Percentiles rank a stretch among this genome's conserved stretches.
These are phyloP conservation scores for Ophiostoma montium DNA, from an alignment of 2,329 filamentous ascomycete genomes.

Conservation along the genomic window DNA sequence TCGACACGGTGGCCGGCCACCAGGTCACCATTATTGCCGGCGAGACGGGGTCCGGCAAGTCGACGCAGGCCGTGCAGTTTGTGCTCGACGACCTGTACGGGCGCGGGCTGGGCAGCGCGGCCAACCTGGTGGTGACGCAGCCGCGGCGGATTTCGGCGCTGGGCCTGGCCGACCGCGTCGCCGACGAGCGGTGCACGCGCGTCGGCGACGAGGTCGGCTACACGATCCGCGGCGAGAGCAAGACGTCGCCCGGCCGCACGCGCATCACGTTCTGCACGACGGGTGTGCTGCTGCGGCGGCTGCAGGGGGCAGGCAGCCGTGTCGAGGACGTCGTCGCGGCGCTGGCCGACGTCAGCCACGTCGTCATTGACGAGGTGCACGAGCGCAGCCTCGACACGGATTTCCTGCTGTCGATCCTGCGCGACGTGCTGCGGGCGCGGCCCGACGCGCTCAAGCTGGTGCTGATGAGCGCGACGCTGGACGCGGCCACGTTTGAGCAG, in stretches of 20 bases:
- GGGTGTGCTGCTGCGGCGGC: conserved; percentile 73
- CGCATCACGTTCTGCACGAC: conserved; percentile 95
- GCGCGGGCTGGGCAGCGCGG: conserved; percentile 56
- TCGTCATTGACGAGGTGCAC: conserved; percentile 94
- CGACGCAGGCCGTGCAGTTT: conserved; percentile 93
- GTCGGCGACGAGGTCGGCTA: conserved; percentile 88
- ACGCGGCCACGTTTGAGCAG: conserved; percentile 68
- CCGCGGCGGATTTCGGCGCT: conserved; percentile 88
- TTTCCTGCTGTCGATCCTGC: conserved; percentile 75
- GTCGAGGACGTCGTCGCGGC: conserved; percentile 69
- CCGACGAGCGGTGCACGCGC: conserved; percentile 59
- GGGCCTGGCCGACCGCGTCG: conserved; percentile 84
- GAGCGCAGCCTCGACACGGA: conserved; percentile 91
- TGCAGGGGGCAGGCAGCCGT: conserved; percentile 79
- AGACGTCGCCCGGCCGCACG: conserved; percentile 44
- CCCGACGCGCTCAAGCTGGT: conserved; percentile 69
- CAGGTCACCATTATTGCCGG: conserved; percentile 95
- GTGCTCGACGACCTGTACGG: conserved; percentile 81
- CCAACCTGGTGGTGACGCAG: conserved; percentile 91
- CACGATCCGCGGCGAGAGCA: conserved; percentile 80
- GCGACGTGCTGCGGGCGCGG: conserved; percentile 61
- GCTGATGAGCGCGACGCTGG: conserved; percentile 91
- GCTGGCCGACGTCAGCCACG: conserved; percentile 79
- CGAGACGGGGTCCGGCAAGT: conserved; percentile 94
- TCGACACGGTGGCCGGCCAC: conserved; percentile 58